phyloP scores from a whole-genome alignment of 441 rosid genomes.

The Metrosideros polymorpha region DNA sequence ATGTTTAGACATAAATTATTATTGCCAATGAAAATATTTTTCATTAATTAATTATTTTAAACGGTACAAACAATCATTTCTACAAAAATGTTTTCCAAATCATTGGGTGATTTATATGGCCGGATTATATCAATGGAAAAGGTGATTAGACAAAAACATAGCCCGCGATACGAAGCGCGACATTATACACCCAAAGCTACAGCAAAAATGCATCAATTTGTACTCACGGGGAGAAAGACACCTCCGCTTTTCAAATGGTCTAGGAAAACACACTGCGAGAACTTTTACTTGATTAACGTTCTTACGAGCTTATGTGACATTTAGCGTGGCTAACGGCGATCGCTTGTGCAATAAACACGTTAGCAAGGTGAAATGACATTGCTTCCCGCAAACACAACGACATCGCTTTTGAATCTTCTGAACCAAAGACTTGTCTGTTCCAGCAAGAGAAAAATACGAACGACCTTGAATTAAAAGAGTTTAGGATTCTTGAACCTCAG shows the following conservation, averaged over 20 bases:
- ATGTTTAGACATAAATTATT: too few relatives aligned
- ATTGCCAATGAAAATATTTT: too few relatives aligned
- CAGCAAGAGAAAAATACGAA: fast-evolving
- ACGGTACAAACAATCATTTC: too few relatives aligned
- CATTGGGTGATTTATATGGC: not conserved
- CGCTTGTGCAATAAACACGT: not conserved
- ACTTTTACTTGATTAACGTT: not conserved
- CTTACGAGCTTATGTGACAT: not conserved
- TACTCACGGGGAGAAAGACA: not conserved
- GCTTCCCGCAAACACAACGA: not conserved
- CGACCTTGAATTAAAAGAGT: not conserved
- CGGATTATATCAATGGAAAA: not conserved
- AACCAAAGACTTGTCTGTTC: fast-evolving
- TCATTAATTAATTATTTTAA: too few relatives aligned
- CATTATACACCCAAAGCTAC: not conserved
- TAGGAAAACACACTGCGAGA: fast-evolving
- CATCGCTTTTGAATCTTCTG: not conserved
- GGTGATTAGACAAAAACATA: not conserved
- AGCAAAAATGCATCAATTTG: not conserved
- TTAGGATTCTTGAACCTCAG: too few relatives aligned
- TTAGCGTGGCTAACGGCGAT: not conserved
- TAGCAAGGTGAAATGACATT: not conserved
- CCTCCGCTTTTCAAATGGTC: not conserved
- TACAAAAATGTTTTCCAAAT: too few relatives aligned
- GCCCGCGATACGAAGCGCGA: too few relatives aligned